Percentiles rank a stretch among this genome's conserved stretches.
Evolutionary conservation across 768 basidiomycete genomes (phyloP).

Genomic region (Auriscalpium orientale): DNA sequence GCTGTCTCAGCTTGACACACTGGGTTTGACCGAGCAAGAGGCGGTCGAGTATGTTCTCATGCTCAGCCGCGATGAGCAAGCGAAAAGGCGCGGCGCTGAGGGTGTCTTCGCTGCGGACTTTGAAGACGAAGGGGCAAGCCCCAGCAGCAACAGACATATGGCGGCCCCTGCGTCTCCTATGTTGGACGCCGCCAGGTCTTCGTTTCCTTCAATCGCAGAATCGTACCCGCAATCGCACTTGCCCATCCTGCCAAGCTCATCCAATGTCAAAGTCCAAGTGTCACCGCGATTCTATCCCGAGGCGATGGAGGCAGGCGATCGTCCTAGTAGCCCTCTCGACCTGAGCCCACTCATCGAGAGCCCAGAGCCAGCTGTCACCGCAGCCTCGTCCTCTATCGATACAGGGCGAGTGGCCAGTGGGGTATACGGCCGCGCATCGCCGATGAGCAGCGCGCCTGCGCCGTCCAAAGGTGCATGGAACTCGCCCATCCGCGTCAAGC

Average conservation of each 20-base stretch:
- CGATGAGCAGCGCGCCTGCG: slow-evolving; percentile 18
- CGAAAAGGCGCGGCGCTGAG: slow-evolving; percentile 25
- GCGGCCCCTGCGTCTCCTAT: slow-evolving; percentile 2
- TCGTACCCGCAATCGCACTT: slow-evolving; percentile 11
- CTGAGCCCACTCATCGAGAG: slow-evolving; percentile 17
- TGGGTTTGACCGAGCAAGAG: slow-evolving; percentile 69
- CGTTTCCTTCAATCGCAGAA: slow-evolving; percentile 15
- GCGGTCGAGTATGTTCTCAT: slow-evolving; percentile 77
- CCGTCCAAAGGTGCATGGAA: slow-evolving; percentile 22
- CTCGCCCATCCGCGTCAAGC: slow-evolving; percentile 19
- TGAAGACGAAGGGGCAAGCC: slow-evolving; percentile 28
- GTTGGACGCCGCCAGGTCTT: slow-evolving; percentile 14
- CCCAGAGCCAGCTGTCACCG: slow-evolving; percentile 7
- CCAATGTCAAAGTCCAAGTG: slow-evolving; percentile 49
- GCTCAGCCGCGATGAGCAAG: slow-evolving; percentile 75
- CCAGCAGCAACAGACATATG: slow-evolving; percentile 4
- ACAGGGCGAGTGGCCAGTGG: slow-evolving; percentile 11
- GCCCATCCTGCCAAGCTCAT: slow-evolving; percentile 23
- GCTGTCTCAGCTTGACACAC: slow-evolving; percentile 41
- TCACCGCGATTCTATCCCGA: slow-evolving; percentile 41
- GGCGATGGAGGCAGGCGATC: slow-evolving; percentile 45
- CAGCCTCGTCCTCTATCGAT: slow-evolving; percentile 3
- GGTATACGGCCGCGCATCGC: slow-evolving; percentile 8
- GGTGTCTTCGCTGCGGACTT: slow-evolving; percentile 54
- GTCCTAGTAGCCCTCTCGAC: slow-evolving; percentile 11